Evolutionary conservation across 2,329 filamentous ascomycete genomes (phyloP).

Genomic region (Parascedosporium putredinis): DNA sequence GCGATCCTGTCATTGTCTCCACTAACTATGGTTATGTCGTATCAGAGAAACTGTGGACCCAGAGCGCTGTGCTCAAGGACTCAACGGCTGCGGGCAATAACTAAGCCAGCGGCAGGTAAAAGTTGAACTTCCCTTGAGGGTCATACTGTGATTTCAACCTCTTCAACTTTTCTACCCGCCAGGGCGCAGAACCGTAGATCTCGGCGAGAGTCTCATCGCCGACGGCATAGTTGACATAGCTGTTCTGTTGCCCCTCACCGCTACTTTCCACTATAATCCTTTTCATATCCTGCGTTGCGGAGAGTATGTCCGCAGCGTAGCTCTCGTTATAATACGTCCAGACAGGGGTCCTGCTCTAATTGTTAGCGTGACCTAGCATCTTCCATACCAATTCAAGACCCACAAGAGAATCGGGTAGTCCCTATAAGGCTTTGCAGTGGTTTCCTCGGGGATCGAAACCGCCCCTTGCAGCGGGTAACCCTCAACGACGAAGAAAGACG

Average conservation of each 20-base stretch:
- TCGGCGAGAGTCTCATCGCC: conserved; percentile 30
- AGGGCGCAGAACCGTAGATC: conserved; percentile 38
- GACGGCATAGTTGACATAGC: conserved; percentile 42
- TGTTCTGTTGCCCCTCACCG: conserved; percentile 20
- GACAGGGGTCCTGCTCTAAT: too few relatives aligned
- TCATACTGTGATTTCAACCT: conserved; percentile 39
- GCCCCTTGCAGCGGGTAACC: conserved; percentile 36
- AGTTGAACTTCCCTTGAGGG: conserved; percentile 31
- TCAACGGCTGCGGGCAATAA: too few relatives aligned
- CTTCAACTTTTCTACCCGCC: conserved; percentile 28
- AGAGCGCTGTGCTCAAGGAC: too few relatives aligned
- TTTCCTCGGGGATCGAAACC: conserved; percentile 31
- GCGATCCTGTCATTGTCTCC: too few relatives aligned
- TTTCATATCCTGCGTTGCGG: conserved; percentile 22
- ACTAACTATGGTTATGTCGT: too few relatives aligned
- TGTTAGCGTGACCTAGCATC: too few relatives aligned
- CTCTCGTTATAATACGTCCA: too few relatives aligned
- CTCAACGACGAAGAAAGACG: conserved; percentile 43
- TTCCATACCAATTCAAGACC: too few relatives aligned
- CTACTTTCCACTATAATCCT: too few relatives aligned
- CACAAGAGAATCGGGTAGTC: too few relatives aligned
- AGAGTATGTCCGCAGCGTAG: conserved; percentile 28
- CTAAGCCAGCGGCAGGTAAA: conserved; percentile 20
- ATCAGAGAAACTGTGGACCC: too few relatives aligned
- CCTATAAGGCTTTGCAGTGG: too few relatives aligned